Base-by-base conservation (phyloP, 2,329 filamentous ascomycete genomes). In the Raffaelea arxii region DNA sequence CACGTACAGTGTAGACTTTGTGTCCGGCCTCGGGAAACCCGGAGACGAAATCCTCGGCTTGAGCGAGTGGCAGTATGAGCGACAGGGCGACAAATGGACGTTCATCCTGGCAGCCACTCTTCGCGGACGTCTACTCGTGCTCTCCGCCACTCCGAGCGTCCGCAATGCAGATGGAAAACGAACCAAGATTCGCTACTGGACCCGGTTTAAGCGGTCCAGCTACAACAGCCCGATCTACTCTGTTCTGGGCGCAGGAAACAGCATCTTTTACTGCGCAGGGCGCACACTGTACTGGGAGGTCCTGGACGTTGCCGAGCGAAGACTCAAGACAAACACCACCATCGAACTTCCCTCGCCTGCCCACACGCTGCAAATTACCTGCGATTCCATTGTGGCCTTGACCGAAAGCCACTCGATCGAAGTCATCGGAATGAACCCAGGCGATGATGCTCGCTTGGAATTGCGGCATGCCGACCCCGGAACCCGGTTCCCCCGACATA, bases 41-140 rank as follows among this genome's bases (percentile, higher is more conserved):
- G 74, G 74, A 1, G 80, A 84, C 51, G 70, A 69, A 35, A 74
- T 89, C 2, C 68, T 77, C 38, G 70, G 75, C 1, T 60, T 89
- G 7, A 61, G 73, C 2, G 79, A 86, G 50, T 89, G 84, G 84
- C 59, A 68, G 5, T 78, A 76, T 51, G 63, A 67, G 25, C 75
- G 76, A 46, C 69, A 76, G 32, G 69, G 67, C n/a, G 76, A 73
- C 46, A 70, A 63, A 0, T 84, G 82, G 60, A 70, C 75, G 2
- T 83, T 80, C 56, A 67, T 87, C 25, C 68, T 86, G 14, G 71
- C 84, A 11, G 70, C 75, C 4, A 77, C 76, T 0, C 68, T 67
- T 25, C 63, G 64, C 10, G 78, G 79, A 2, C 66, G 70, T 5
- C 62, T 85, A 12, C 56, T 80, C 19, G 68, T 84, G 7, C 67